Evolutionary conservation across 768 basidiomycete genomes (phyloP), one percentile per base, ranked within the genome.

Genomic region (Termitomyces bulborhizus): DNA sequence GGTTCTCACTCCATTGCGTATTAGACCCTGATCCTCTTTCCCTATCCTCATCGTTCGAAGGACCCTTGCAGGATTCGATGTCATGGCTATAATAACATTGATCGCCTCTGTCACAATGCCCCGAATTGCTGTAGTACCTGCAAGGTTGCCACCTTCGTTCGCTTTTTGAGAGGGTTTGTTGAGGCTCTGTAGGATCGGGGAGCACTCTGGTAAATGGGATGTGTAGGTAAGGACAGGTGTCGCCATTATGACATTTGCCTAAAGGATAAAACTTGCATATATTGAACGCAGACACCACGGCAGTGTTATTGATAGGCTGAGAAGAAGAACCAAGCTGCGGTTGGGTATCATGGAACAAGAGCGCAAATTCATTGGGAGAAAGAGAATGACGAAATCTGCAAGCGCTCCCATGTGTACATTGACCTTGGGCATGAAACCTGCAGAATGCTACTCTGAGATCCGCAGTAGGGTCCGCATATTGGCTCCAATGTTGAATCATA

Each of bases 381-480:
- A 77, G 62, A n/a, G 72, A 73, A 61, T 76, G 75, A 13, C 76
- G 68, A 58, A 72, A 75, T 26, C 53, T 52, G 56, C 76, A 76
- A 12, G 61, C 56, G n/a, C 64, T 62, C 6, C 69, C 69, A 18
- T 63, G 62, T 6, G 55, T 55, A 57, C 76, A 76, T 51, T 57
- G 54, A 15, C 68, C 71, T 63, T 70, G 71, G 3, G 74, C 70
- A 53, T 70, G 67, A 31, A 67, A 67, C 62, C 72, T 75, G 67
- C 76, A 77, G 48, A 78, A 74, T 3, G 73, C 61, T 24, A 65
- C 54, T 11, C 60, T 60, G 3, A 66, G 55, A 57, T 74, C 62
- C 3, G 71, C 71, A 26, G 57, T 49, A 3, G 74, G 74, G 54
- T 77, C 74, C 1, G 75, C 76, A 51, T 73, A 76, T 54, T 76